These are phyloP conservation scores for Populus nigra DNA, from an alignment of 345 rosid species.

Conservation along the genomic window DNA sequence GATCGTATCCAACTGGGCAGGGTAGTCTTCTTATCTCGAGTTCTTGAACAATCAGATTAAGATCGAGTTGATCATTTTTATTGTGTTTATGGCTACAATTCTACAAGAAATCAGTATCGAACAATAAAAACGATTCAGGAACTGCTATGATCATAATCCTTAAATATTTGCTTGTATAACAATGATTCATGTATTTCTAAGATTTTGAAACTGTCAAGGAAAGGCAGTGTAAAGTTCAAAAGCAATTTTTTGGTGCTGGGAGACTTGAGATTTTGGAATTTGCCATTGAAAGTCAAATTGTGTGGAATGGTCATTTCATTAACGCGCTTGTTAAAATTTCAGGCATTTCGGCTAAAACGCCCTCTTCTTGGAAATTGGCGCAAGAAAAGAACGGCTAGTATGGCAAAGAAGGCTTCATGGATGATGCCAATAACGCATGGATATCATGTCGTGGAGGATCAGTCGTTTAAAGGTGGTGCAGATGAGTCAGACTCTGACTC, in stretches of 20 bases:
- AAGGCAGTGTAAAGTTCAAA: not conserved
- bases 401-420: conserved; percentile 54
- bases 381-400: conserved; percentile 26
- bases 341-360: conserved; percentile 49
- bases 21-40: not conserved
- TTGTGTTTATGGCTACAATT: not conserved
- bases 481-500: conserved; percentile 32
- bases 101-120: not conserved
- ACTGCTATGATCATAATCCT: not conserved
- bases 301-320: not conserved
- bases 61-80: not conserved
- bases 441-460: conserved; percentile 46
- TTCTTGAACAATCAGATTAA: not conserved
- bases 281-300: not conserved
- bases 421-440: conserved; percentile 65
- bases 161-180: not conserved
- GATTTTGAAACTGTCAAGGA: not conserved
- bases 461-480: conserved; percentile 11
- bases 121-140: not conserved
- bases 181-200: not conserved
- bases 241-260: not conserved
- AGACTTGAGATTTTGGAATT: not conserved
- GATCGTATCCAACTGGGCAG: not conserved
- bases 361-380: conserved; percentile 31
- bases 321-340: conserved; percentile 4